A percentile compares a stretch with the other conserved stretches of the same genome.
Conservation (phyloP, 192 early-diverging fungal genomes). For the Umbelopsis isabellina region DNA sequence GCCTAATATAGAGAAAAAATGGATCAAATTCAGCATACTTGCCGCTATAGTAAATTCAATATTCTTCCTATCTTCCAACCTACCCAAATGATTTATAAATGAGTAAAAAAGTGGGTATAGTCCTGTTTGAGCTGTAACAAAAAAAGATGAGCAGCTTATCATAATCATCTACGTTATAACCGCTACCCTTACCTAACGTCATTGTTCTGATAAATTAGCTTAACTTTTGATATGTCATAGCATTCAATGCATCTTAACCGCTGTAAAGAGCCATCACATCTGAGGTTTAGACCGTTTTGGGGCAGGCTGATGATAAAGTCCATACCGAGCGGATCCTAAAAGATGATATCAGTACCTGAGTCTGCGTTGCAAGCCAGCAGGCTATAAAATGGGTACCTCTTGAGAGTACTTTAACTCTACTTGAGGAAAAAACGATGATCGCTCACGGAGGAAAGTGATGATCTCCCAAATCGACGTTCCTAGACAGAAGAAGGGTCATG, state of each 20-base stretch:
- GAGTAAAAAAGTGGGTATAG: conserved; percentile 65
- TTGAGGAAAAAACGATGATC: conserved; percentile 50
- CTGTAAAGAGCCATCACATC: conserved; percentile 60
- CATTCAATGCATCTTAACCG: conserved; percentile 67
- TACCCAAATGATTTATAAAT: conserved; percentile 78
- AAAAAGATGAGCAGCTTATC: conserved; percentile 6
- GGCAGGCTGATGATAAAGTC: conserved; percentile 46
- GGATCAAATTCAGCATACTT: background rate
- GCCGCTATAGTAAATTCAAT: conserved; percentile 35
- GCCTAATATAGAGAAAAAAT: conserved; percentile 37
- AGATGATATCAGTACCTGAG: conserved; percentile 1
- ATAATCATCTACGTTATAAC: background rate
- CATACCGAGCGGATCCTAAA: conserved; percentile 47
- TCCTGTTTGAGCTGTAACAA: conserved; percentile 56
- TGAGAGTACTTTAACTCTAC: conserved; percentile 70
- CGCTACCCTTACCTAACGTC: conserved; percentile 54
- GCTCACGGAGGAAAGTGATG: conserved; percentile 54
- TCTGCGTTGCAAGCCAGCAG: background rate
- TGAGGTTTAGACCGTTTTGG: conserved; percentile 57
- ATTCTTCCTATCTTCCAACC: background rate
- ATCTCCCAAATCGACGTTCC: conserved; percentile 68
- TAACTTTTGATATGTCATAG: conserved; percentile 58
- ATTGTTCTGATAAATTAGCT: conserved; percentile 57
- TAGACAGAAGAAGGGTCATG: conserved; percentile 20
- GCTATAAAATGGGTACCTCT: conserved; percentile 46